Evolutionary conservation across 352 stramenopile genomes (phyloP).

Genomic region (Phytophthora citrophthora): DNA sequence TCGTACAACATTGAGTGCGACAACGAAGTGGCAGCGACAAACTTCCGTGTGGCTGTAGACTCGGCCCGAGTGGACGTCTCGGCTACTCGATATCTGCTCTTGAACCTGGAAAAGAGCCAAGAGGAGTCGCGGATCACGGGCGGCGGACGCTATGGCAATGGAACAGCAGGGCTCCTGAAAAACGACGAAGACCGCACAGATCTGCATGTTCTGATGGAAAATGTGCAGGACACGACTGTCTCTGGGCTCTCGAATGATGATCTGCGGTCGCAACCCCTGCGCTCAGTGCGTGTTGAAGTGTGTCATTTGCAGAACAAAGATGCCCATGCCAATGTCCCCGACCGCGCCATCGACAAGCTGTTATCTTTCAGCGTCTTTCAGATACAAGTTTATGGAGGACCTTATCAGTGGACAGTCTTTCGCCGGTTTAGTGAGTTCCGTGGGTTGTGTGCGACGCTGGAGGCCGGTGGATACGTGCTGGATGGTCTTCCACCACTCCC

Average conservation of each 20-base stretch:
- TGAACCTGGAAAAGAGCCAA: slow-evolving; percentile 87
- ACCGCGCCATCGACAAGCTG: slow-evolving; percentile 70
- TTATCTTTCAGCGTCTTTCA: slow-evolving; percentile 87
- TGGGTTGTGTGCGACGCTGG: slow-evolving; percentile 54
- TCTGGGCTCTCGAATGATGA: slow-evolving; percentile 75
- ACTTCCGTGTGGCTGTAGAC: slow-evolving; percentile 83
- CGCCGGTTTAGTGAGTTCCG: slow-evolving; percentile 89
- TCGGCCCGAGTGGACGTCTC: slow-evolving; percentile 77
- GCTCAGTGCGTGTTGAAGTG: slow-evolving; percentile 81
- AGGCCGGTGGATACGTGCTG: slow-evolving; percentile 50
- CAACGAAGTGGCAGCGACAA: slow-evolving; percentile 57
- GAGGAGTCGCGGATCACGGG: slow-evolving; percentile 57
- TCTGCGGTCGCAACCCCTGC: slow-evolving; percentile 73
- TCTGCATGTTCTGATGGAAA: slow-evolving; percentile 82
- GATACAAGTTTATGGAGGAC: slow-evolving; percentile 82
- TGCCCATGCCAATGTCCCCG: slow-evolving; percentile 78
- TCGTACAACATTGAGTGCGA: slow-evolving; percentile 83
- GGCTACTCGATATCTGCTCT: slow-evolving; percentile 76
- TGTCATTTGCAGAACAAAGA: slow-evolving; percentile 90
- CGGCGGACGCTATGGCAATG: slow-evolving; percentile 17
- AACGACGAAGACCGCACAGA: slow-evolving; percentile 77
- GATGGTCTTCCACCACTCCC: slow-evolving; percentile 71
- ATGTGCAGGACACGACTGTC: slow-evolving; percentile 81
- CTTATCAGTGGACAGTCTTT: slow-evolving; percentile 88
- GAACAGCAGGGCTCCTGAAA: slow-evolving; percentile 20